phyloP scores from a whole-genome alignment of 768 basidiomycete species.

The Candolleomyces eurysporus region DNA sequence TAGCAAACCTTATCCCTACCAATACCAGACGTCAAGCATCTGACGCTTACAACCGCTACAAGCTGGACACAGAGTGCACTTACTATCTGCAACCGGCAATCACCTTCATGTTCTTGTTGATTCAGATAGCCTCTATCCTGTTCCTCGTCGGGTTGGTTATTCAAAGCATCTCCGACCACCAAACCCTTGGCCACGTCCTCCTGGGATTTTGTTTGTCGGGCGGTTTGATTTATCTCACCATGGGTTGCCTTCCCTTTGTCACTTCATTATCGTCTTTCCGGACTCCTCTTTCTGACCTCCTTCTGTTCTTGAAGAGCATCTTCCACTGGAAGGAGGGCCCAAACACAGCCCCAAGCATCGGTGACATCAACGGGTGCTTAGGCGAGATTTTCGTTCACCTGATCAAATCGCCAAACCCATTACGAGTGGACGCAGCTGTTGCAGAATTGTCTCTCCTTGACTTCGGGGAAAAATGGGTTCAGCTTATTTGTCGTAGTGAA shows the following conservation, averaged over 20 bases:
- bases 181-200: not conserved
- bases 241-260: not conserved
- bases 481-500: not conserved
- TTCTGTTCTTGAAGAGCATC: not conserved
- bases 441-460: not conserved
- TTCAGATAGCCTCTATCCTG: conserved; percentile 15
- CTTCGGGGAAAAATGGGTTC: not conserved
- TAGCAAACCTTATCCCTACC: conserved; percentile 14
- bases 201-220: not conserved
- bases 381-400: not conserved
- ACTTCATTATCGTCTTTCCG: not conserved
- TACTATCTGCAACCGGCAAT: conserved; percentile 14
- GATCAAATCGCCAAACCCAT: not conserved
- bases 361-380: not conserved
- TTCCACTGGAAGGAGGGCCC: too few species aligned
- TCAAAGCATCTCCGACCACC: not conserved
- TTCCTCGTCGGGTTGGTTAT: conserved; percentile 16
- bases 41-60: conserved; percentile 15
- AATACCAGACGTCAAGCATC: conserved; percentile 9
- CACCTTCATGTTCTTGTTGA: conserved; percentile 10
- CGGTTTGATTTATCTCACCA: not conserved
- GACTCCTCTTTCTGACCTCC: not conserved
- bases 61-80: conserved; percentile 12
- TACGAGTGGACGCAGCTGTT: not conserved
- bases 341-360: too few species aligned